Evolutionary conservation across 345 rosid genomes (phyloP).

Genomic region (Gossypium thurberi): DNA sequence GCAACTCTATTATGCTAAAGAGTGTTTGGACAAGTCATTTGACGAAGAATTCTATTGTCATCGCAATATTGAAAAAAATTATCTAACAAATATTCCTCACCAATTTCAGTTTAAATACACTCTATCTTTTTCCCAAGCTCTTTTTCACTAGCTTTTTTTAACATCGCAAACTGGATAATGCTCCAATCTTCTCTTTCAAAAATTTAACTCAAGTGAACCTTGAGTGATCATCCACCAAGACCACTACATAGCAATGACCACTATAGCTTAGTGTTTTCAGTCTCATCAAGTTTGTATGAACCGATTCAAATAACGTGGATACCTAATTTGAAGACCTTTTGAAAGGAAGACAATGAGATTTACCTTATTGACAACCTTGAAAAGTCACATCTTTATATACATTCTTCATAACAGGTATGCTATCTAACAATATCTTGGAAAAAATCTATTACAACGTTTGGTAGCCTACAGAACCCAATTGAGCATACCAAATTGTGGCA

Average conservation of each 20-base stretch:
- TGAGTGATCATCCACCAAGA: not conserved
- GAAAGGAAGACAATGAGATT: too few species aligned
- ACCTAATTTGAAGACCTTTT: not conserved
- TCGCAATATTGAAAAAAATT: constrained; percentile 2
- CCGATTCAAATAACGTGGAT: not conserved
- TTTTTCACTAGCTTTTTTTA: not conserved
- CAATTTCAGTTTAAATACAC: not conserved
- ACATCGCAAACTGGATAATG: not conserved
- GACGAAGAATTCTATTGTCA: not conserved
- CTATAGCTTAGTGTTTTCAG: not conserved
- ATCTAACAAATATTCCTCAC: not conserved
- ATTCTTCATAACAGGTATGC: too few species aligned
- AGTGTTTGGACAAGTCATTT: constrained; percentile 9
- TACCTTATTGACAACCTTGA: too few species aligned
- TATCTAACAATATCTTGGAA: too few species aligned
- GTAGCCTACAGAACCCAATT: too few species aligned
- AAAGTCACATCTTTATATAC: too few species aligned
- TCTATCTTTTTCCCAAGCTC: not conserved
- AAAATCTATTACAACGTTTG: too few species aligned
- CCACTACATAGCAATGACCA: not conserved
- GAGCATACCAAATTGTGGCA: too few species aligned
- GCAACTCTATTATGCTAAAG: not conserved
- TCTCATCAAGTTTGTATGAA: not conserved
- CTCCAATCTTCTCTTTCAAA: not conserved
- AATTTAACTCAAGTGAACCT: not conserved